These are phyloP conservation scores for Clarireedia monteithiana DNA, from an alignment of 2,329 filamentous ascomycete species.

Conservation along the genomic window DNA sequence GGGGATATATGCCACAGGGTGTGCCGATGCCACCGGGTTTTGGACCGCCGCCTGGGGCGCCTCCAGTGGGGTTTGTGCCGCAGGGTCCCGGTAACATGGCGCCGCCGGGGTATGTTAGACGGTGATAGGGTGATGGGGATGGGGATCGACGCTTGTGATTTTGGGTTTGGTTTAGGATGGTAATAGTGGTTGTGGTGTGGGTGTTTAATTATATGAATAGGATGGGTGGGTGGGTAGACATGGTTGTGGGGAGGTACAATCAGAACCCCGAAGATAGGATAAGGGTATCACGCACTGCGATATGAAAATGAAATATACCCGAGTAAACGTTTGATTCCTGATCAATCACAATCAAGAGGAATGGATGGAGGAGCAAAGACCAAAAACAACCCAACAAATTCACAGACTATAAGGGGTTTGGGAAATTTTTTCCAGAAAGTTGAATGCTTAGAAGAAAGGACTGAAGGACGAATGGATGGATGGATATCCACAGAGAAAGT, in stretches of 20 bases:
- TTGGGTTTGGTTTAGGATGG: background rate
- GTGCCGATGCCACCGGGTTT: background rate
- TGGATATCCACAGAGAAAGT: too few species aligned
- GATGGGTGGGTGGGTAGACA: background rate
- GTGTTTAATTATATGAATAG: background rate
- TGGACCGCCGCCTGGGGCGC: background rate
- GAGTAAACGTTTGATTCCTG: too few species aligned
- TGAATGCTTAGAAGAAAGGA: too few species aligned
- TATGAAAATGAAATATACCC: too few species aligned
- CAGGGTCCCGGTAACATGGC: constrained; percentile 15
- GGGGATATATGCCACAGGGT: background rate
- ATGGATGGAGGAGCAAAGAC: too few species aligned
- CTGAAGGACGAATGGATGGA: too few species aligned
- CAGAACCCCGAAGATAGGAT: too few species aligned
- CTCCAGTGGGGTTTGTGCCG: background rate
- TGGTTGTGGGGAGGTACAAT: background rate
- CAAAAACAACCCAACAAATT: too few species aligned
- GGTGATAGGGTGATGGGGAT: background rate
- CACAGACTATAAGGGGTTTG: too few species aligned
- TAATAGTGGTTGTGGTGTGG: background rate
- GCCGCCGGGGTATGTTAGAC: constrained; percentile 10
- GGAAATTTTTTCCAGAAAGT: too few species aligned
- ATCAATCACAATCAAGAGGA: too few species aligned
- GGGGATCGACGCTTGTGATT: background rate
- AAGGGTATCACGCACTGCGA: too few species aligned